Evolutionary conservation across 2,329 filamentous ascomycete genomes (phyloP).

Genomic region (Talaromyces islandicus): DNA sequence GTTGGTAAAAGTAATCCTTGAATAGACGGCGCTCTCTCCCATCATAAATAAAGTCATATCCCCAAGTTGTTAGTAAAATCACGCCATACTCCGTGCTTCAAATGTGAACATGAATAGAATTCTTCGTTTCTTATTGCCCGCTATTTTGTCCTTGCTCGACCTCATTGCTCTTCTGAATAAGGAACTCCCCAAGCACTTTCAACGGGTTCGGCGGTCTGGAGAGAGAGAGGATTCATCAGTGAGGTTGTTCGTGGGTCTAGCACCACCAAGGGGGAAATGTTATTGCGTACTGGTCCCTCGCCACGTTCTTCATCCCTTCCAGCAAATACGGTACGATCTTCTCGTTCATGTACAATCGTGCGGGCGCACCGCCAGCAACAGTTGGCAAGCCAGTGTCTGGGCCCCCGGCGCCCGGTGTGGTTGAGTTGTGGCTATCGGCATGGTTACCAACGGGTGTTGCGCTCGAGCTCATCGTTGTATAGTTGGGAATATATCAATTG

Average conservation of each 20-base stretch:
- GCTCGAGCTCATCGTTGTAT: conserved; percentile 6
- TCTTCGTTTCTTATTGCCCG: neutral
- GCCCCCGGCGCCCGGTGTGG: neutral
- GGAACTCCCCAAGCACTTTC: conserved; percentile 62
- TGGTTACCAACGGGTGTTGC: conserved; percentile 4
- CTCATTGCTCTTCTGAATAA: conserved; percentile 63
- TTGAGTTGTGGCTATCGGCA: conserved; percentile 1
- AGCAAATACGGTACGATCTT: conserved; percentile 63
- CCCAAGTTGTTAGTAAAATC: neutral
- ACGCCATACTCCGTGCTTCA: neutral
- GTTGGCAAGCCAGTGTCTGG: conserved; percentile 6
- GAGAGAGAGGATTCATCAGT: neutral
- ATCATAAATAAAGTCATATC: neutral
- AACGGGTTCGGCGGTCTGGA: conserved; percentile 61
- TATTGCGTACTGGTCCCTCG: conserved; percentile 61
- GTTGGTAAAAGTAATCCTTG: neutral
- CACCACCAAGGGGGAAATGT: neutral
- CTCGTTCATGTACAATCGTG: conserved; percentile 64
- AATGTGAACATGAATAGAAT: neutral
- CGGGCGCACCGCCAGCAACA: conserved; percentile 58
- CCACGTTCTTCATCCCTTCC: conserved; percentile 69
- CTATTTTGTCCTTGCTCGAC: conserved; percentile 39
- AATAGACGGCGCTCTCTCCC: neutral
- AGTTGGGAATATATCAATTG: neutral
- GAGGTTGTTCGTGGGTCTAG: neutral